Conservation (phyloP, 306 rosid species). For the Luffa acutangula region DNA sequence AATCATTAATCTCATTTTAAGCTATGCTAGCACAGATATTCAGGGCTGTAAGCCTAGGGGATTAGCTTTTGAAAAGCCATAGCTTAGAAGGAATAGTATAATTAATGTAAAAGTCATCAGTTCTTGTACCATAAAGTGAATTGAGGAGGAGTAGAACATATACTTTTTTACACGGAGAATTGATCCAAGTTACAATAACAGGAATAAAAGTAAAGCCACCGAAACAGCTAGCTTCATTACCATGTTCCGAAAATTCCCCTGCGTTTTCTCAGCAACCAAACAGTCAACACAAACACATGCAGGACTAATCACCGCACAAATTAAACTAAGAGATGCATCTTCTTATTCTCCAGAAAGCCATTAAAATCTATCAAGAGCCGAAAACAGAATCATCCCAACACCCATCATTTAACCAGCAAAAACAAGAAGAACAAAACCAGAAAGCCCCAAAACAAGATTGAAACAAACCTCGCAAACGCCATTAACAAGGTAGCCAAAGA, state of each 20-base stretch:
- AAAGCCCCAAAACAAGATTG: background rate
- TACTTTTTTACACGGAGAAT: background rate
- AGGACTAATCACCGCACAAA: background rate
- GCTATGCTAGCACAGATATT: background rate
- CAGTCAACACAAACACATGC: background rate
- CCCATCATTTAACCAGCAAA: background rate
- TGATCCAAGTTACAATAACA: background rate
- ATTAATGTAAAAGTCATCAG: background rate
- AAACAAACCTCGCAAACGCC: slow-evolving; percentile 53
- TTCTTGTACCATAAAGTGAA: background rate
- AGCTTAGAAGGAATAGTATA: background rate
- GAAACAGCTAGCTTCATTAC: background rate
- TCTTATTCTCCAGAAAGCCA: background rate
- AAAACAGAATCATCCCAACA: background rate
- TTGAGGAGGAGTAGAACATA: background rate
- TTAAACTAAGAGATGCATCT: background rate
- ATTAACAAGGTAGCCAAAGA: slow-evolving; percentile 55
- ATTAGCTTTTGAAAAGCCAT: background rate
- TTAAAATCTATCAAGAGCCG: background rate
- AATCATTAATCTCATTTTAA: background rate
- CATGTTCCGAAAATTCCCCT: background rate
- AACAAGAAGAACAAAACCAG: background rate
- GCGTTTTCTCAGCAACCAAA: background rate
- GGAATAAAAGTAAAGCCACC: background rate
- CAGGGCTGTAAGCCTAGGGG: background rate